phyloP scores from a whole-genome alignment of 1,284 basidiomycete species.

The Boletus sp. region DNA sequence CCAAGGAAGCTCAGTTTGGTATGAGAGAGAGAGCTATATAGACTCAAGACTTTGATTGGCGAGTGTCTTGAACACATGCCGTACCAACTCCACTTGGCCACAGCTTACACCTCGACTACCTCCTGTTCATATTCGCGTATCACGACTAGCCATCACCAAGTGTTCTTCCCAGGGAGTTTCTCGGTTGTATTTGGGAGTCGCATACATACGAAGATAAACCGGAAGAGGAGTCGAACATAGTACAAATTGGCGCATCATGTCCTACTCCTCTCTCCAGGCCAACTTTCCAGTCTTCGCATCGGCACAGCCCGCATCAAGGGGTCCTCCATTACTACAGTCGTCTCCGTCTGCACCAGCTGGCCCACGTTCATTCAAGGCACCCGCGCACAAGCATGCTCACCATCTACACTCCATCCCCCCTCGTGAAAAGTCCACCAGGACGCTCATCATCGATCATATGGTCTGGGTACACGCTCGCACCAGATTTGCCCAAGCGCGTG shows the following conservation, averaged over 20 bases:
- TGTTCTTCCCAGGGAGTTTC: neutral
- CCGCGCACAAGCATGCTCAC: conserved; percentile 42
- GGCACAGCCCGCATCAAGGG: conserved; percentile 8
- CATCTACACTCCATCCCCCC: conserved; percentile 67
- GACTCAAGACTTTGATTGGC: neutral
- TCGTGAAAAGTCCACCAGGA: conserved; percentile 74
- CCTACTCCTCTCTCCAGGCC: conserved; percentile 26
- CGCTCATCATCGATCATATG: conserved; percentile 79
- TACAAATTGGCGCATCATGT: conserved; percentile 22
- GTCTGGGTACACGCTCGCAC: conserved; percentile 78
- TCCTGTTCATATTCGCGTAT: conserved; percentile 7
- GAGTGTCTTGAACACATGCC: neutral
- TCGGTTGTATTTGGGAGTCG: conserved; percentile 1
- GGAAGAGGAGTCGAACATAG: conserved; percentile 10
- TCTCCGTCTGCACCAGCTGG: conserved; percentile 11
- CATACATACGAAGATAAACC: conserved; percentile 26
- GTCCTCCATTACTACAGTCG: conserved; percentile 7
- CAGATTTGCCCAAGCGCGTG: conserved; percentile 76
- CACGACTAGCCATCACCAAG: neutral
- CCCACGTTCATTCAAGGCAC: conserved; percentile 30
- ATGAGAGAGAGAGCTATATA: too few species aligned
- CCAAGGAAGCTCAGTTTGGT: too few species aligned
- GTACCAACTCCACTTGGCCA: neutral
- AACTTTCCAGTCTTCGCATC: conserved; percentile 23
- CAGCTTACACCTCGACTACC: neutral